These are phyloP conservation scores for Boehmeria nivea DNA, from an alignment of 306 rosid species.

Conservation along the genomic window DNA sequence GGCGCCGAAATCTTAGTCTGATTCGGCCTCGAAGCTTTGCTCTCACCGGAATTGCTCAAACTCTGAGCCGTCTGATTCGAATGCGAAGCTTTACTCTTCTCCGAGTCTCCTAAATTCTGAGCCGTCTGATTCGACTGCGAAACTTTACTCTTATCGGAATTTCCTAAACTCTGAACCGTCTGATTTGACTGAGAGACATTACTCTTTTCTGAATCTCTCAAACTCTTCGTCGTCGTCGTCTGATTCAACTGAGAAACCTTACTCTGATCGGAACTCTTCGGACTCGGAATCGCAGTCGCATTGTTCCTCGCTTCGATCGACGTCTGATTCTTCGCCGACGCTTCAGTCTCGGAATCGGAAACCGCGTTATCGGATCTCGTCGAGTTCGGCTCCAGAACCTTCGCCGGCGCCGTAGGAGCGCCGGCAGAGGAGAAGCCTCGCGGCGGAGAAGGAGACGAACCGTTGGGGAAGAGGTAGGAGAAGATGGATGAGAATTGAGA, in stretches of 20 bases:
- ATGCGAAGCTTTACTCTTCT: too few species aligned
- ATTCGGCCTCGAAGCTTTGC: conserved; percentile 21
- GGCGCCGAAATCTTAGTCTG: conserved; percentile 12
- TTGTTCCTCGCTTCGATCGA: neutral
- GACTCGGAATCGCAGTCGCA: neutral
- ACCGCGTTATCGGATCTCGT: conserved; percentile 50
- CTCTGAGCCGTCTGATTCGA: neutral
- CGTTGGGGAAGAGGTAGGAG: conserved; percentile 49
- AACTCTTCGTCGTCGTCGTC: neutral
- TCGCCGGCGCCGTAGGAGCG: neutral
- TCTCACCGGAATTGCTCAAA: conserved; percentile 9
- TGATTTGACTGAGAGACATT: neutral
- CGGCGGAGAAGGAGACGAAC: conserved; percentile 36
- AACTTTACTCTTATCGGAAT: conserved; percentile 13
- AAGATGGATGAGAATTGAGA: conserved; percentile 46
- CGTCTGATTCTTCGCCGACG: conserved; percentile 24
- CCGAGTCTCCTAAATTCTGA: too few species aligned
- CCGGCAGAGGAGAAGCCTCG: neutral
- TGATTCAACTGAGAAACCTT: neutral
- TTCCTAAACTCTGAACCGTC: neutral
- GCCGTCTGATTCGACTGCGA: neutral
- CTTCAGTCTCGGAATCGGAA: conserved; percentile 10
- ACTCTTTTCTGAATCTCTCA: neutral
- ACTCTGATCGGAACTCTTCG: neutral
- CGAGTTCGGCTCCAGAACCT: neutral